phyloP scores from a whole-genome alignment of 371 early-diverging fungal species.

The Lichtheimia hyalospora region DNA sequence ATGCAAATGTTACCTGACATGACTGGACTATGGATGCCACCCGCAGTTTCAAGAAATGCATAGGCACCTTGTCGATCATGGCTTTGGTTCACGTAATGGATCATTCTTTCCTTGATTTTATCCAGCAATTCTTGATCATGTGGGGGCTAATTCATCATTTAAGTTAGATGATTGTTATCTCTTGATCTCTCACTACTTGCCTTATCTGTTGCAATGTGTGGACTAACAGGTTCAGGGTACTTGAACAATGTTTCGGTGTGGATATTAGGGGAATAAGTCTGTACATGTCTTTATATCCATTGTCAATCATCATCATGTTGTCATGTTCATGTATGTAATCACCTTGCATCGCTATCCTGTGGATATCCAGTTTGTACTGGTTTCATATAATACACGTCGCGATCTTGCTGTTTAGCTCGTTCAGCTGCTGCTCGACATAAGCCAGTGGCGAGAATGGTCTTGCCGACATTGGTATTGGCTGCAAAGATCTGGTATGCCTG shows the following conservation, averaged over 20 bases:
- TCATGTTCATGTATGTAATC: conserved; percentile 1
- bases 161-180: not conserved
- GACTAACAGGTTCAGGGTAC: conserved; percentile 78
- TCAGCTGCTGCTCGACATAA: conserved; percentile 59
- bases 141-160: conserved; percentile 43
- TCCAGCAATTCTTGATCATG: conserved; percentile 47
- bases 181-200: conserved; percentile 11
- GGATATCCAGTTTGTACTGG: conserved; percentile 89
- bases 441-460: conserved; percentile 77
- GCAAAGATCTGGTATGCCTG: conserved; percentile 75
- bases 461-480: conserved; percentile 86
- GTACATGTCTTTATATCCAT: conserved; percentile 55
- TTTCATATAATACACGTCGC: conserved; percentile 69
- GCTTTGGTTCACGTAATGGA: conserved; percentile 28
- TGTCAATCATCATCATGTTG: not conserved
- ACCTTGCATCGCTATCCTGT: conserved; percentile 77
- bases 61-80: conserved; percentile 42
- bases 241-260: conserved; percentile 59
- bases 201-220: conserved; percentile 68
- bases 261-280: conserved; percentile 39
- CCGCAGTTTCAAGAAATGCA: conserved; percentile 68
- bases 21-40: conserved; percentile 79
- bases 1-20: conserved; percentile 60
- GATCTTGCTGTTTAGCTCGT: conserved; percentile 39
- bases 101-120: conserved; percentile 41